These are phyloP conservation scores for Scenedesmus sp. DNA, from an alignment of 163 green algal species.

Conservation along the genomic window DNA sequence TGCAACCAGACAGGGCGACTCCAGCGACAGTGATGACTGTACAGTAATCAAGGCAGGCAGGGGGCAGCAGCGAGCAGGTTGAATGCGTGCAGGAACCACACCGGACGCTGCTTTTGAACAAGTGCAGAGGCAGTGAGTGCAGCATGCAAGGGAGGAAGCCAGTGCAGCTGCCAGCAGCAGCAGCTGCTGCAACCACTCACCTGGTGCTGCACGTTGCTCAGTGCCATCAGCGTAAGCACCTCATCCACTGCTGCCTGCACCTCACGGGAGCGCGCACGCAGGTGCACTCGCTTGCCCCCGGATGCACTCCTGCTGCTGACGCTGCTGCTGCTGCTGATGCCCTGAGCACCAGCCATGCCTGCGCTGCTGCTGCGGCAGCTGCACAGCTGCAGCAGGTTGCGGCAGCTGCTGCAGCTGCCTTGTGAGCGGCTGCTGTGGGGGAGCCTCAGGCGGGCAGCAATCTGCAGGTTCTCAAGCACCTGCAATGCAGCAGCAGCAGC, in stretches of 20 bases:
- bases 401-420: not conserved
- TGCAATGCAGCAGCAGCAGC: not conserved
- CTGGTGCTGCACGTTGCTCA: constrained; percentile 38
- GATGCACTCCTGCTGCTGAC: not conserved
- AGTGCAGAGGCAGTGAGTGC: too few species aligned
- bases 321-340: not conserved
- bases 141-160: not conserved
- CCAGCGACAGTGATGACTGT: too few species aligned
- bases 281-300: not conserved
- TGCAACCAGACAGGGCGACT: too few species aligned
- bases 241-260: constrained; percentile 21
- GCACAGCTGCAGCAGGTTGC: not conserved
- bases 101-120: too few species aligned
- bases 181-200: not conserved
- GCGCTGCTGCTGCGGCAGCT: not conserved
- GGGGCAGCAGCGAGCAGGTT: too few species aligned
- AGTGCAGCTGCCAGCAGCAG: not conserved
- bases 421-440: not conserved
- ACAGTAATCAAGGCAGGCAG: too few species aligned
- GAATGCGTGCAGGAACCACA: too few species aligned
- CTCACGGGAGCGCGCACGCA: not conserved
- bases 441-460: constrained; percentile 49
- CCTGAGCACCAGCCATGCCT: not conserved
- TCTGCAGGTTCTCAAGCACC: constrained; percentile 72
- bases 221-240: constrained; percentile 28